phyloP scores from a whole-genome alignment of 2,329 filamentous ascomycete genomes.

The Coniella lustricola region DNA sequence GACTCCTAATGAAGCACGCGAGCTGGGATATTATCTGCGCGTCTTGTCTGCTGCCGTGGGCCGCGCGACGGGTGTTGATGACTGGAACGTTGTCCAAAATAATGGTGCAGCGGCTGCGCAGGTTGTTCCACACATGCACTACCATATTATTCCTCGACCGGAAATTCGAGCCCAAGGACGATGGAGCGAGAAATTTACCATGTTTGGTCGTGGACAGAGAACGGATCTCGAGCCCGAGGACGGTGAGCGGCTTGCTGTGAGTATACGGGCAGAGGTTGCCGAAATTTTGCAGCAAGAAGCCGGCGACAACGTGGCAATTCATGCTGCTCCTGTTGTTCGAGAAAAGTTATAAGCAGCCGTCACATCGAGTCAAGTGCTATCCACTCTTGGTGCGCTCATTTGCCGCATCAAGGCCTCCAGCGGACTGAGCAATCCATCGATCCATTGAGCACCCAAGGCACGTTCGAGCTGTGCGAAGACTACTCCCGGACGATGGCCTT shows the following conservation, averaged over 20 bases:
- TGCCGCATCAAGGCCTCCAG: too few relatives aligned
- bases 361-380: too few relatives aligned
- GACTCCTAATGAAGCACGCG: constrained; percentile 52
- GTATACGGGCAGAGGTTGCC: constrained; percentile 43
- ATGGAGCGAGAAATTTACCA: constrained; percentile 63
- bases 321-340: constrained; percentile 19
- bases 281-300: constrained; percentile 38
- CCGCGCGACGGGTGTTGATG: constrained; percentile 60
- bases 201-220: constrained; percentile 70
- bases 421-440: too few relatives aligned
- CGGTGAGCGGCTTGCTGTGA: constrained; percentile 50
- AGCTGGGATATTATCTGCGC: constrained; percentile 62
- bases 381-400: too few relatives aligned
- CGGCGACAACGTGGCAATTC: constrained; percentile 18
- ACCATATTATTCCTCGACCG: constrained; percentile 85
- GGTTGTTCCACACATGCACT: constrained; percentile 89
- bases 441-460: too few relatives aligned
- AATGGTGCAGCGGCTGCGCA: constrained; percentile 86
- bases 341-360: constrained; percentile 29
- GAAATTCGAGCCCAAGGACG: constrained; percentile 50
- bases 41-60: constrained; percentile 66
- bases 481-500: too few relatives aligned
- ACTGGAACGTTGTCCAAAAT: constrained; percentile 98
- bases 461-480: too few relatives aligned
- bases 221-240: constrained; percentile 74